phyloP scores from a whole-genome alignment of 2,329 filamentous ascomycete genomes.

The Scolecobasidium constrictum region DNA sequence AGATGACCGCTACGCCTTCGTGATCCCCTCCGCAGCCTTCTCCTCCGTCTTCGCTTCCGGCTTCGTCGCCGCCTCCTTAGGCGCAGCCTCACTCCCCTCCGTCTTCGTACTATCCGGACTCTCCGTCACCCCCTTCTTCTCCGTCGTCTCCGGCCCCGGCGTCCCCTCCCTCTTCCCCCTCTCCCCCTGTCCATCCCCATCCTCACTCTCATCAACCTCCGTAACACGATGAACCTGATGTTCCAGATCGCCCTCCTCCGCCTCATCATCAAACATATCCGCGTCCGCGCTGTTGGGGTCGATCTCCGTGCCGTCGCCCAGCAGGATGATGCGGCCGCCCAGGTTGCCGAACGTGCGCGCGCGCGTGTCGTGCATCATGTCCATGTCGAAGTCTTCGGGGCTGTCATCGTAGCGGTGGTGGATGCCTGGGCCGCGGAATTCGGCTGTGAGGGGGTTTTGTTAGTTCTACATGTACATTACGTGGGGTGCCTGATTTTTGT shows the following conservation, averaged over 20 bases:
- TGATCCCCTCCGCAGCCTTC: not conserved
- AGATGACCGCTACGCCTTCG: not conserved
- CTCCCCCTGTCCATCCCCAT: constrained; percentile 8
- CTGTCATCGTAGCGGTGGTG: constrained; percentile 77
- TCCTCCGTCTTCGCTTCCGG: not conserved
- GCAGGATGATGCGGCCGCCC: constrained; percentile 11
- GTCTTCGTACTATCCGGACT: constrained; percentile 1
- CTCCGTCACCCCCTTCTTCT: not conserved
- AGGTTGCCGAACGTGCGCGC: constrained; percentile 34
- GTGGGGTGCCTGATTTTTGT: too few relatives aligned
- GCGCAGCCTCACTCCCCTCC: constrained; percentile 4
- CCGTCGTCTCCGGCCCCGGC: constrained; percentile 7
- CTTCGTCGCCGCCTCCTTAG: not conserved
- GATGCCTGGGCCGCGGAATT: constrained; percentile 73
- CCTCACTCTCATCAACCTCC: not conserved
- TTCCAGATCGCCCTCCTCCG: constrained; percentile 10
- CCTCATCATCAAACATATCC: constrained; percentile 12
- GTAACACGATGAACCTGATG: constrained; percentile 3
- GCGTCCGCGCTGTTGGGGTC: constrained; percentile 5
- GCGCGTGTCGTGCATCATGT: constrained; percentile 28
- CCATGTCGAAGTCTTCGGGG: constrained; percentile 45
- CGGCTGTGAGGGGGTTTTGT: constrained; percentile 45
- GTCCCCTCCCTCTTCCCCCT: constrained; percentile 10
- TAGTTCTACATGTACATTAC: constrained; percentile 21
- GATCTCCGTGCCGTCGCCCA: constrained; percentile 12